Evolutionary conservation across 257 asterid species (phyloP).

Genomic region (Gentiana straminea): DNA sequence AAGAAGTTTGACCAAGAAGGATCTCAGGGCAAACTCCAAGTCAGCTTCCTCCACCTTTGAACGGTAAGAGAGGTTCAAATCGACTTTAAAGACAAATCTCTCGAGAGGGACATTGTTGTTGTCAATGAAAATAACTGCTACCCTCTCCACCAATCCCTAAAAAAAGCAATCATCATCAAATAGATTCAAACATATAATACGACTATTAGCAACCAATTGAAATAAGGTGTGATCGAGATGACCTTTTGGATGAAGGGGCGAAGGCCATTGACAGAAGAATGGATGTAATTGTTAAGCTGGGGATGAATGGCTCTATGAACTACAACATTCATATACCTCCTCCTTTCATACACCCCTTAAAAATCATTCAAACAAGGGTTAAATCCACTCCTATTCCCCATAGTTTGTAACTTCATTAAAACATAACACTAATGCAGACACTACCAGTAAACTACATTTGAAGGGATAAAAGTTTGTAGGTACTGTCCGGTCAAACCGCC

Average conservation of each 20-base stretch:
- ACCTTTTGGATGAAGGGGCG: constrained; percentile 72
- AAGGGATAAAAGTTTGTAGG: no score
- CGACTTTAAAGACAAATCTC: constrained; percentile 74
- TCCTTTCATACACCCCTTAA: constrained; percentile 78
- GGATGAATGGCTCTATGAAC: constrained; percentile 80
- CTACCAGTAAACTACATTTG: no score
- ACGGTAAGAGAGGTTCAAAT: constrained; percentile 50
- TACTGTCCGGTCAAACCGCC: no score
- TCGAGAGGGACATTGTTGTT: constrained; percentile 49
- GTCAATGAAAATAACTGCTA: constrained; percentile 60
- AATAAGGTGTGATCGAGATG: not conserved
- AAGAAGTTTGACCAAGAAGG: constrained; percentile 78
- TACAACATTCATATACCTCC: constrained; percentile 78
- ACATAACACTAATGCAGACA: no score
- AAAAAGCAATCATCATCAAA: not conserved
- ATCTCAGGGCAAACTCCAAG: constrained; percentile 68
- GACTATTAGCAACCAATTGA: not conserved
- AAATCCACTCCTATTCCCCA: no score
- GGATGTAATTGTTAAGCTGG: constrained; percentile 57
- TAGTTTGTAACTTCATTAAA: no score
- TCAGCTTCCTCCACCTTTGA: constrained; percentile 56
- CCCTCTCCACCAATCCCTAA: constrained; percentile 85
- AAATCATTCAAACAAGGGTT: not conserved
- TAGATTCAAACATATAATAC: no score
- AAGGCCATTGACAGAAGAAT: constrained; percentile 62